Percentiles rank a stretch among this genome's conserved stretches.
Evolutionary conservation across 768 basidiomycete species (phyloP).

Genomic region (Termitomyces sp.): DNA sequence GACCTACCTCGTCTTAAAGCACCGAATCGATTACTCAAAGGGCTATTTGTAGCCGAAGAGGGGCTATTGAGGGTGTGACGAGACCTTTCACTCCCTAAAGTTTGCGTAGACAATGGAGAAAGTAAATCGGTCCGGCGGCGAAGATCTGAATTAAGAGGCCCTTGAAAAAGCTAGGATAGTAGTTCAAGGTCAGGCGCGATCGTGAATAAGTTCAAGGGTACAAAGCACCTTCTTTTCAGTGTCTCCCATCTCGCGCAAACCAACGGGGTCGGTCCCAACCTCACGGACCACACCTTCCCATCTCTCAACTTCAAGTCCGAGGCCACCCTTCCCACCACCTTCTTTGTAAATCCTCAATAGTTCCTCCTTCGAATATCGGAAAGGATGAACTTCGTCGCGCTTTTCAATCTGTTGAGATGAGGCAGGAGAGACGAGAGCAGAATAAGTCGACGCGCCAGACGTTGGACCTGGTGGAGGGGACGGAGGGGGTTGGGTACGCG

Average conservation of each 20-base stretch:
- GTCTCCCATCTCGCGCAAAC: slow-evolving; percentile 75
- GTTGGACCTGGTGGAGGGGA: slow-evolving; percentile 52
- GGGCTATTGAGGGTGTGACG: slow-evolving; percentile 50
- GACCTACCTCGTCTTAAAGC: slow-evolving; percentile 57
- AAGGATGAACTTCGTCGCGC: slow-evolving; percentile 68
- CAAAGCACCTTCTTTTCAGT: slow-evolving; percentile 79
- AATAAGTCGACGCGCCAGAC: slow-evolving; percentile 62
- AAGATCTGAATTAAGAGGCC: slow-evolving; percentile 80
- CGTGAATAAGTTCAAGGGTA: slow-evolving; percentile 12
- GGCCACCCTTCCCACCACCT: slow-evolving; percentile 61
- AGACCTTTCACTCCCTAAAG: slow-evolving; percentile 48
- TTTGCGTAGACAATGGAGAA: slow-evolving; percentile 50
- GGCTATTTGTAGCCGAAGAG: slow-evolving; percentile 38
- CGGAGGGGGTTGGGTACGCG: slow-evolving; percentile 50
- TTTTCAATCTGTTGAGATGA: slow-evolving; percentile 46
- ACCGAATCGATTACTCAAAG: slow-evolving; percentile 66
- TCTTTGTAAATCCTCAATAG: slow-evolving; percentile 81
- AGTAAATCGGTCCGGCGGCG: slow-evolving; percentile 76
- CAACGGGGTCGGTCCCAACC: slow-evolving; percentile 63
- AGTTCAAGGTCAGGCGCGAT: slow-evolving; percentile 18
- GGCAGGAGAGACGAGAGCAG: slow-evolving; percentile 58
- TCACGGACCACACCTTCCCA: slow-evolving; percentile 89
- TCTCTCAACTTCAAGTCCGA: slow-evolving; percentile 82
- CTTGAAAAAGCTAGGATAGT: slow-evolving; percentile 64
- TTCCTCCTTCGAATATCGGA: slow-evolving; percentile 83